These are phyloP conservation scores for Colletotrichum incanum DNA, from an alignment of 2,329 filamentous ascomycete genomes.

Conservation along the genomic window DNA sequence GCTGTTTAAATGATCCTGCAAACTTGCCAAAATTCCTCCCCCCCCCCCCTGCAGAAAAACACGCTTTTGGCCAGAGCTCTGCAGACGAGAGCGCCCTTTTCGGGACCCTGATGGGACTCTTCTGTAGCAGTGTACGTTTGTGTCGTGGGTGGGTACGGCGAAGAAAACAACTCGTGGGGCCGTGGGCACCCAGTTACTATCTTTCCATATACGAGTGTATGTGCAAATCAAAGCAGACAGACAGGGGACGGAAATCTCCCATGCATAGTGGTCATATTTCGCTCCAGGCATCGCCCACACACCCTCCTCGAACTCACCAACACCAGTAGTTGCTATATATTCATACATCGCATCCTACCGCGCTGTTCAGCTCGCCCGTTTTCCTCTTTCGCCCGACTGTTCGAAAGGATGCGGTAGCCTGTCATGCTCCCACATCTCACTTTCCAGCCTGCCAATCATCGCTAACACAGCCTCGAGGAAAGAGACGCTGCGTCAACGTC, in stretches of 20 bases:
- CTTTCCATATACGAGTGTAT: neutral
- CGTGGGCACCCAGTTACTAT: neutral
- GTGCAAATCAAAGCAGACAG: conserved; percentile 3
- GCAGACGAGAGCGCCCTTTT: neutral
- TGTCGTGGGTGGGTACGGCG: neutral
- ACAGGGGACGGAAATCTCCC: conserved; percentile 5
- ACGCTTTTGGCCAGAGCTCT: neutral
- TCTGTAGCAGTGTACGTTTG: neutral
- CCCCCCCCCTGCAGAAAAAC: neutral
- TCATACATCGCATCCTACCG: neutral
- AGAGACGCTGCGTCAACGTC: neutral
- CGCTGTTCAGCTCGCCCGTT: neutral
- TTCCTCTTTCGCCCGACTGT: neutral
- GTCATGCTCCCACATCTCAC: neutral
- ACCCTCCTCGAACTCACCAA: neutral
- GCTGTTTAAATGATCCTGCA: neutral
- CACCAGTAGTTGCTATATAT: neutral
- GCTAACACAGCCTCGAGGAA: neutral
- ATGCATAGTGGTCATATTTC: neutral
- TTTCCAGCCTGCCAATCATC: neutral
- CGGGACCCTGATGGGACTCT: neutral
- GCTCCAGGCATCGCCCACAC: neutral
- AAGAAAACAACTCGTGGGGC: neutral
- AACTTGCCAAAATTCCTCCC: neutral
- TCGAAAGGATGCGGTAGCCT: neutral